Base-by-base conservation (phyloP, 1,139 yeast species). In the Pichia sp. region DNA sequence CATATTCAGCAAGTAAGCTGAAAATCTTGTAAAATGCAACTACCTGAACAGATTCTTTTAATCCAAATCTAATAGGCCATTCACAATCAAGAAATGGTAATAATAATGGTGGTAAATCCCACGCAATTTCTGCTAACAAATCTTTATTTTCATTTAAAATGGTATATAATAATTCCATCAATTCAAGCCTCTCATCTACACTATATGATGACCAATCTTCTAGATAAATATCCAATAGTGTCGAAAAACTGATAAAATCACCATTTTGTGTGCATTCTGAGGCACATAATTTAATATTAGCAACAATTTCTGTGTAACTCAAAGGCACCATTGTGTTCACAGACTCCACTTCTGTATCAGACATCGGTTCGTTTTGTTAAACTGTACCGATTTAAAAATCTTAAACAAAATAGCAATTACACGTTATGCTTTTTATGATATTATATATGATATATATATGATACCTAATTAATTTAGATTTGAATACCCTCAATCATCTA, bases 31-130 rank as follows among this genome's bases (percentile, higher is more conserved):
- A 59, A 6, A 77, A 59, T 0, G 52, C 43, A 5, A 53, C 48
- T 22, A 69, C 51, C 12, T 49, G 54, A 12, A 43, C 41, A 26
- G 55, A 53, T 22, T 49, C 43, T 5, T 36, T 22, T 20, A 63
- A 50, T 1, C 48, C 43, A n/a, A 23, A 6, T 3, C 30, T 37
- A 3, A 49, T 40, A 2, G 48, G 47, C 58, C 61, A 58, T 2
- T 56, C 59, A 4, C 53, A 43, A 6, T 63, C 75, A 16, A 76
- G 52, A 53, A 68, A 78, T 4, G 65, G 62, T 36, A 86, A 58
- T 22, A 89, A 56, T 37, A 85, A 59, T 30, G 70, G 73, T 0
- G 96, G 96, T 24, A 89, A 60, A 61, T 89, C 96, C 97, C 97
- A 89, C 2, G 95, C 95, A 48, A 87, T 76, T 54, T 83, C 86